A percentile compares a stretch with the other conserved stretches of the same genome.
These are phyloP conservation scores for Galeopsis tetrahit DNA, from an alignment of 257 asterid species.

Conservation along the genomic window DNA sequence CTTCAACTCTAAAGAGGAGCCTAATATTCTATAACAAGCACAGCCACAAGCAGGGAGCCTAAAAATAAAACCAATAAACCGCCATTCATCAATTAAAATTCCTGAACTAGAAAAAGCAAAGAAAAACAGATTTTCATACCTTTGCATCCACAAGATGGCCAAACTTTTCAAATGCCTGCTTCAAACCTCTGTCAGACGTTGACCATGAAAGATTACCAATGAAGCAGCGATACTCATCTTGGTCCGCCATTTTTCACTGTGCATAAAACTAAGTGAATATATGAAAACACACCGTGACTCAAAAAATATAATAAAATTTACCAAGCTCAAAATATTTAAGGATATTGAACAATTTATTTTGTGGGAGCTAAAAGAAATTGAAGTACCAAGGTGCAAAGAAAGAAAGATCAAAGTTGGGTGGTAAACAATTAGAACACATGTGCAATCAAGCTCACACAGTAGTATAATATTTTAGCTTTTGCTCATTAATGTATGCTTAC, in stretches of 20 bases:
- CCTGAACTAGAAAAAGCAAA: constrained; percentile 18
- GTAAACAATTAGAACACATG: neutral
- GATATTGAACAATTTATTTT: neutral
- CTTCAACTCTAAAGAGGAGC: neutral
- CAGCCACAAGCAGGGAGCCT: neutral
- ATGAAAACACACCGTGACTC: neutral
- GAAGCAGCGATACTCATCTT: constrained; percentile 65
- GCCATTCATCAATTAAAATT: neutral
- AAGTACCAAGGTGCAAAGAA: neutral
- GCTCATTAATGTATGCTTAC: neutral
- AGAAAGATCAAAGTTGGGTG: neutral
- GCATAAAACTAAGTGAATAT: constrained; percentile 24
- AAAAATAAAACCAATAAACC: constrained; percentile 11
- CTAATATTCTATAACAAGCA: constrained; percentile 13
- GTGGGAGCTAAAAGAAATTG: neutral
- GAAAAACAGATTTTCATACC: constrained; percentile 33
- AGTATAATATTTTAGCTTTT: neutral
- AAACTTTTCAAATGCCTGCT: constrained; percentile 69
- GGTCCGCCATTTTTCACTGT: constrained; percentile 51
- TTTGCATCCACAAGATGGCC: constrained; percentile 64
- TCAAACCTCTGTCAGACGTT: constrained; percentile 58
- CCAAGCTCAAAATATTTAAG: constrained; percentile 6
- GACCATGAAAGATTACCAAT: constrained; percentile 65
- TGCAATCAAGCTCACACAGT: neutral
- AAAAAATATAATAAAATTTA: constrained; percentile 11